Evolutionary conservation across 768 basidiomycete genomes (phyloP).

Genomic region (Termitomyces sp.): DNA sequence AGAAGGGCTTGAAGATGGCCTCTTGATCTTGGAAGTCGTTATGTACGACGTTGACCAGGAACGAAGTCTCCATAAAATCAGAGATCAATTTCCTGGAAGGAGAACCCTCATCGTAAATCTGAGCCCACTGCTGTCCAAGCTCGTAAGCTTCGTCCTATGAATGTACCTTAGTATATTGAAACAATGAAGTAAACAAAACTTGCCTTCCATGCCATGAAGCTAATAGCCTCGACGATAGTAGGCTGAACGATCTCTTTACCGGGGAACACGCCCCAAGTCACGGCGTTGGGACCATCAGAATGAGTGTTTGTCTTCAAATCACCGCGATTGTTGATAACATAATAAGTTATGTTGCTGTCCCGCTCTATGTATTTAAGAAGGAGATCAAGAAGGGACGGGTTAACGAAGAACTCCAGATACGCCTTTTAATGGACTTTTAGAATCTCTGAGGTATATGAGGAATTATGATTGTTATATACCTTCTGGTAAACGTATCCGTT

Average conservation of each 20-base stretch:
- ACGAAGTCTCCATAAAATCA: constrained; percentile 73
- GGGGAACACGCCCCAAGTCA: constrained; percentile 98
- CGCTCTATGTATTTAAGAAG: constrained; percentile 81
- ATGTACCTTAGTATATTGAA: constrained; percentile 2
- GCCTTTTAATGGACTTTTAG: constrained; percentile 46
- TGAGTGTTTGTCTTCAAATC: constrained; percentile 94
- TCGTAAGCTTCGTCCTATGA: constrained; percentile 89
- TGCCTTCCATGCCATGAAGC: constrained; percentile 98
- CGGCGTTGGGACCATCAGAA: constrained; percentile 95
- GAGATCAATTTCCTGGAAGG: constrained; percentile 70
- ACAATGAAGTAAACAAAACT: constrained; percentile 13
- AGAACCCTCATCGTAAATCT: constrained; percentile 75
- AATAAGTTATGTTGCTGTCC: constrained; percentile 89
- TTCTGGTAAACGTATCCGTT: constrained; percentile 97
- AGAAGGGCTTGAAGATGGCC: constrained; percentile 86
- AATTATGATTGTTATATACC: constrained; percentile 30
- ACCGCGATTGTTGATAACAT: constrained; percentile 94
- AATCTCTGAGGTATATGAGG: background rate
- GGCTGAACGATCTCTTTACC: constrained; percentile 96
- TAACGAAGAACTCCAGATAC: constrained; percentile 94
- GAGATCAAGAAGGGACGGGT: constrained; percentile 62
- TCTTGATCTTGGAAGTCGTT: constrained; percentile 87
- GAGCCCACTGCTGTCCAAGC: constrained; percentile 88
- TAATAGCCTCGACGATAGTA: constrained; percentile 94
- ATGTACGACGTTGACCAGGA: constrained; percentile 94